Conservation (phyloP, 1,284 basidiomycete genomes). For the Ustilago cynodontis region DNA sequence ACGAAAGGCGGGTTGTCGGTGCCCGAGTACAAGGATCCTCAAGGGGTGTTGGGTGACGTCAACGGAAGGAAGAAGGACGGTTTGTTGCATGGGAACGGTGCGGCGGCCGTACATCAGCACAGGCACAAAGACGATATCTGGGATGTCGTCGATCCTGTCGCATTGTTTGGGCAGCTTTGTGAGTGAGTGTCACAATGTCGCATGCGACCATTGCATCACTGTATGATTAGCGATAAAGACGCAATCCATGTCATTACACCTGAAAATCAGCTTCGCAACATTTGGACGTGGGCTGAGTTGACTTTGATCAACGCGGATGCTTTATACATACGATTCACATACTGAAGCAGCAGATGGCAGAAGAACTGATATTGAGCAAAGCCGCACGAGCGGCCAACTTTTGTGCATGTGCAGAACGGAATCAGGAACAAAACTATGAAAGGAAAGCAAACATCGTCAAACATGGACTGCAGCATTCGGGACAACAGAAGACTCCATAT, state of each 20-base stretch:
- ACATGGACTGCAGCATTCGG: slow-evolving; percentile 16
- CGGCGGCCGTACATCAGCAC: slow-evolving; percentile 21
- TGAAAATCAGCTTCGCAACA: not conserved
- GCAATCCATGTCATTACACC: not conserved
- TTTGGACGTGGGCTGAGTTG: not conserved
- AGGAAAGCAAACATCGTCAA: not conserved
- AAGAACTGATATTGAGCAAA: slow-evolving; percentile 2
- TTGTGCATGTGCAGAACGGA: not conserved
- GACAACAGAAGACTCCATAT: slow-evolving; percentile 5
- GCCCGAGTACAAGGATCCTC: slow-evolving; percentile 28
- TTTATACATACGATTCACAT: not conserved
- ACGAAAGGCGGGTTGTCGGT: slow-evolving; percentile 50
- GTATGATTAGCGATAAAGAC: slow-evolving; percentile 1
- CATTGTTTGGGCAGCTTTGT: slow-evolving; percentile 55
- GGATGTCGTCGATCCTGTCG: slow-evolving; percentile 66
- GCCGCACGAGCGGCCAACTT: not conserved
- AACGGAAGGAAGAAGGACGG: slow-evolving; percentile 44
- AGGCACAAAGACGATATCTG: slow-evolving; percentile 62
- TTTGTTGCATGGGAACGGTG: not conserved
- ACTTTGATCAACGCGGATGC: not conserved
- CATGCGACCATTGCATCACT: not conserved
- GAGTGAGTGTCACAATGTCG: slow-evolving; percentile 16
- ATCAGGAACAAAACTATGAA: not conserved
- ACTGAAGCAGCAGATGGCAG: not conserved
- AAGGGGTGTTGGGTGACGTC: slow-evolving; percentile 33